Percentiles rank a stretch among this genome's conserved stretches.
Evolutionary conservation across 306 rosid genomes (phyloP).

Genomic region (Luffa acutangula): DNA sequence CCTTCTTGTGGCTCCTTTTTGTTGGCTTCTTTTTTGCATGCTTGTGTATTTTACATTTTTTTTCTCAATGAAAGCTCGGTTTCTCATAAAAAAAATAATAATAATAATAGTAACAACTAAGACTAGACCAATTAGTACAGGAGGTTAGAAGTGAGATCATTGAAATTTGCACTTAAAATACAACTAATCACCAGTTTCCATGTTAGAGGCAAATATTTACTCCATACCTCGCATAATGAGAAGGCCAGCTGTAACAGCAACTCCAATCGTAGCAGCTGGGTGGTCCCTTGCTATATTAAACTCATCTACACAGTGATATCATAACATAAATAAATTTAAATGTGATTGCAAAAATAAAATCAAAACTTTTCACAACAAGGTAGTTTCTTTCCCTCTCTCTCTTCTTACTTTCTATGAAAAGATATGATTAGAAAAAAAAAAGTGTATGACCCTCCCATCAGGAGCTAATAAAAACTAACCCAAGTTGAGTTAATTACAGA

Average conservation of each 20-base stretch:
- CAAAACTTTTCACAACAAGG: neutral
- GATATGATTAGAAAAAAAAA: too few relatives aligned
- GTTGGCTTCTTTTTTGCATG: too few relatives aligned
- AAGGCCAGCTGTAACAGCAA: constrained; percentile 53
- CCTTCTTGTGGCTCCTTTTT: too few relatives aligned
- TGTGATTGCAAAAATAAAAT: neutral
- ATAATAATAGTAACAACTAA: neutral
- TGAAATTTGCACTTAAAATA: neutral
- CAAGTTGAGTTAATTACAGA: neutral
- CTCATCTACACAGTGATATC: constrained; percentile 29
- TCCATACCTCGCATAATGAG: constrained; percentile 50
- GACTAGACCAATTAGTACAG: neutral
- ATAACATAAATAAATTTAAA: constrained; percentile 4
- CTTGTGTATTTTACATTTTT: too few relatives aligned
- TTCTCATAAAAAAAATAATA: too few relatives aligned
- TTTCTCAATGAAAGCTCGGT: too few relatives aligned
- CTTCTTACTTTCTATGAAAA: neutral
- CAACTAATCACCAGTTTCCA: neutral
- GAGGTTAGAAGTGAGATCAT: neutral
- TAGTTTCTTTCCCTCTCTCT: neutral
- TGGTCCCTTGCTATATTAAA: constrained; percentile 47
- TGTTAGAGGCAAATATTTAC: neutral
- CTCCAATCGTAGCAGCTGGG: constrained; percentile 46
- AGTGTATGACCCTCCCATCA: neutral
- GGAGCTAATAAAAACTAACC: neutral